A percentile compares a stretch with the other conserved stretches of the same genome.
Evolutionary conservation across 139 green algal species (phyloP).

Genomic region (Eudorina sp.): DNA sequence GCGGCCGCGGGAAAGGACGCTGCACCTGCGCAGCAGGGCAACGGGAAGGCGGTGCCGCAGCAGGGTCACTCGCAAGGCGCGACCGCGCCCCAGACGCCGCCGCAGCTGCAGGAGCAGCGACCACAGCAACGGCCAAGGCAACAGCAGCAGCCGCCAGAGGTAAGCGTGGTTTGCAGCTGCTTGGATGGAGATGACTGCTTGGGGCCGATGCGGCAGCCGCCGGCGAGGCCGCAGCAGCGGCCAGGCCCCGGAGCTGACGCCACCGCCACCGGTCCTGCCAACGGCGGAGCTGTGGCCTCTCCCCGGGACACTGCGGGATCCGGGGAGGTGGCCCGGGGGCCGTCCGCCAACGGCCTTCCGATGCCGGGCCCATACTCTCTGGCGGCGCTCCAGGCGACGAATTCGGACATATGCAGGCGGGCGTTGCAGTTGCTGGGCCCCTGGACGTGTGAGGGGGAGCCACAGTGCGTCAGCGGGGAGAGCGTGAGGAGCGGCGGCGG

Average conservation of each 20-base stretch:
- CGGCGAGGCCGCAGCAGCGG: background rate
- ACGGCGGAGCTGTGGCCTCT: too few species aligned
- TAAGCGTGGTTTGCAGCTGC: background rate
- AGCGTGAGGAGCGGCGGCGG: too few species aligned
- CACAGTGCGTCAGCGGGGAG: background rate
- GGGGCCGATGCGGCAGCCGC: background rate
- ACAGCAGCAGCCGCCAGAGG: background rate
- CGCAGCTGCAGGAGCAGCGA: background rate
- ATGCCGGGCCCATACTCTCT: background rate
- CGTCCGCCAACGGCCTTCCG: too few species aligned
- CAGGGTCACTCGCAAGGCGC: background rate
- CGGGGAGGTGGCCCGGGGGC: too few species aligned
- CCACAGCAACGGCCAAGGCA: background rate
- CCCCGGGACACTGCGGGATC: too few species aligned
- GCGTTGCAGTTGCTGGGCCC: conserved; percentile 14
- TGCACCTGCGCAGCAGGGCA: background rate
- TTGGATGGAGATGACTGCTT: background rate
- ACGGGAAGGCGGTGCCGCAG: background rate
- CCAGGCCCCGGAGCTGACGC: too few species aligned
- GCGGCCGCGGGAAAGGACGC: background rate
- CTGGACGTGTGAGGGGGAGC: background rate
- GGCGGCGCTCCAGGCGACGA: background rate
- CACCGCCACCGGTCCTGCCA: too few species aligned
- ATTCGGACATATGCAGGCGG: background rate
- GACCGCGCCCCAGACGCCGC: background rate